Percentiles rank a stretch among this genome's conserved stretches.
Conservation (phyloP, 2,329 filamentous ascomycete species). For the Aspergillus sp. region DNA sequence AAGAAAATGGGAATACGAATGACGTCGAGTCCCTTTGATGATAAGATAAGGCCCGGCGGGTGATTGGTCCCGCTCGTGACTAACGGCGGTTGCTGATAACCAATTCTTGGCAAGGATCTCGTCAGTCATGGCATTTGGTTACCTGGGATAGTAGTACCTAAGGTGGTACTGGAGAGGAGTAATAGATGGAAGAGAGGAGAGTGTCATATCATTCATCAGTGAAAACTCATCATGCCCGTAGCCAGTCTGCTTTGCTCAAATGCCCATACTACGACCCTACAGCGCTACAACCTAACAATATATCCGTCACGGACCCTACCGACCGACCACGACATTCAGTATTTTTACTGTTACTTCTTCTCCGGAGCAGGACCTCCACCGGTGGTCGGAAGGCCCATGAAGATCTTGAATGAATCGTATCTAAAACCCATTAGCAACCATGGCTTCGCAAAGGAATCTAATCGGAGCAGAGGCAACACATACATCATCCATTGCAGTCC, state of each 20-base stretch:
- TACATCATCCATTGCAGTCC: conserved; percentile 95
- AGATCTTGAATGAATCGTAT: conserved; percentile 81
- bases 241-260: not conserved
- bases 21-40: conserved; percentile 19
- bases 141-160: too few species aligned
- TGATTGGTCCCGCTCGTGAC: conserved; percentile 24
- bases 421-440: conserved; percentile 30
- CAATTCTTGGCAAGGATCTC: not conserved
- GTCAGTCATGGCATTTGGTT: not conserved
- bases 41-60: conserved; percentile 28
- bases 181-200: not conserved
- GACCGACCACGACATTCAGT: not conserved
- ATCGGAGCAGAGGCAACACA: conserved; percentile 38
- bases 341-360: conserved; percentile 39
- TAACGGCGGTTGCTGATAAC: conserved; percentile 24
- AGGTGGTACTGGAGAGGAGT: too few species aligned
- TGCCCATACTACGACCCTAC: not conserved
- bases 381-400: conserved; percentile 82
- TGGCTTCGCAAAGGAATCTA: not conserved
- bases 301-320: not conserved
- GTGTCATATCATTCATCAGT: not conserved
- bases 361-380: conserved; percentile 61
- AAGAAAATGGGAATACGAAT: not conserved
- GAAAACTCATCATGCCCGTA: not conserved
- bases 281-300: not conserved